phyloP scores from a whole-genome alignment of 2,329 filamentous ascomycete species.

The Penicillium italicum region DNA sequence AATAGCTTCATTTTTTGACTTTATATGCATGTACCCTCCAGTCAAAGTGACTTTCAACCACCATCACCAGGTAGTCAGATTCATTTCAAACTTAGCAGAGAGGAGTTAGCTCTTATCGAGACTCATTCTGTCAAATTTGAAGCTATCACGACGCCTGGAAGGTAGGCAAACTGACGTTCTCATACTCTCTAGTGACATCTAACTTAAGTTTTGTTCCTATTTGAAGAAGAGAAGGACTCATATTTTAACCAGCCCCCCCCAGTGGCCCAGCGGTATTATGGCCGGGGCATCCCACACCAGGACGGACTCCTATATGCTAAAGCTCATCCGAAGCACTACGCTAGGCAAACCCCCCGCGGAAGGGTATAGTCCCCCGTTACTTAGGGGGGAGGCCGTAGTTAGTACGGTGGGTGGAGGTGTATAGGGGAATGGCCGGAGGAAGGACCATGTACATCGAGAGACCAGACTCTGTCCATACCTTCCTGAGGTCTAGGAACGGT shows the following conservation, averaged over 20 bases:
- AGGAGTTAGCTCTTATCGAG: fast-evolving
- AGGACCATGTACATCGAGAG: not conserved
- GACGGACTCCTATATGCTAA: not conserved
- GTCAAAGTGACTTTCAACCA: not conserved
- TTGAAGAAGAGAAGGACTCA: not conserved
- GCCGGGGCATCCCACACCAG: not conserved
- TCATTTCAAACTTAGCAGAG: fast-evolving
- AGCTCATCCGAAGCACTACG: not conserved
- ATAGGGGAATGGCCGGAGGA: not conserved
- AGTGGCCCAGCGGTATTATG: not conserved
- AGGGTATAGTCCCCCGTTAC: not conserved
- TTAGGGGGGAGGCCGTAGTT: not conserved
- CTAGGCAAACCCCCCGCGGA: not conserved
- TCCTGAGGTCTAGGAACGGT: not conserved
- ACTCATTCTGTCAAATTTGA: too few species aligned
- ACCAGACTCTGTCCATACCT: not conserved
- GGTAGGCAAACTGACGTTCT: not conserved
- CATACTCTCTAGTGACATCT: not conserved
- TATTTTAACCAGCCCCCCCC: not conserved
- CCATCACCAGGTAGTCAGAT: not conserved
- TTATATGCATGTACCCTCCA: not conserved
- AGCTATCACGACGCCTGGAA: fast-evolving
- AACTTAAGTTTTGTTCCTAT: not conserved
- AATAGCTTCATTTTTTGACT: not conserved
- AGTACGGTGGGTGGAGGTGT: not conserved